phyloP scores from a whole-genome alignment of 139 green algal genomes.

The Parachlorella kessleri region DNA sequence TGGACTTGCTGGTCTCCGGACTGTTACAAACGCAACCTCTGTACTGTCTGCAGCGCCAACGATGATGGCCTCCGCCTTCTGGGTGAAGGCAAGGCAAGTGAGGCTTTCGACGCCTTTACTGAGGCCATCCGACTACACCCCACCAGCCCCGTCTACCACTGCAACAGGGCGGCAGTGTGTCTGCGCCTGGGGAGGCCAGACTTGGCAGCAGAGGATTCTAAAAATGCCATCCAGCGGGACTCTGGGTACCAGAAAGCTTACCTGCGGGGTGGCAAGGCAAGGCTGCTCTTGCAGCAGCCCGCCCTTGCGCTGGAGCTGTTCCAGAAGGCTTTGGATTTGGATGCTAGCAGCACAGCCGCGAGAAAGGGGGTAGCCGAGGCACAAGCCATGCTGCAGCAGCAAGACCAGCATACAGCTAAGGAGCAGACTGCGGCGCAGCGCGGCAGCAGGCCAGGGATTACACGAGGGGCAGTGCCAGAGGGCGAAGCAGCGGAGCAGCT shows the following conservation, averaged over 20 bases:
- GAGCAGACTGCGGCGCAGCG: conserved; percentile 5
- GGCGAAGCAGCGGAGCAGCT: conserved; percentile 37
- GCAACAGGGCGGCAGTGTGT: conserved; percentile 56
- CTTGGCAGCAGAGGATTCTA: conserved; percentile 45
- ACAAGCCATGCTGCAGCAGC: not conserved
- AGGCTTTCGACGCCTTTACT: conserved; percentile 58
- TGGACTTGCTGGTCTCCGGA: not conserved
- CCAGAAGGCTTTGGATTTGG: conserved; percentile 13
- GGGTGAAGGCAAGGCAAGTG: conserved; percentile 18
- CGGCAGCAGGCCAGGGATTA: conserved; percentile 30
- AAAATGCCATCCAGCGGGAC: conserved; percentile 34
- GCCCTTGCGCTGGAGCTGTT: conserved; percentile 11
- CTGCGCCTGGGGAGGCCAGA: conserved; percentile 41
- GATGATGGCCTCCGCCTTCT: conserved; percentile 34
- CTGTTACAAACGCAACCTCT: not conserved
- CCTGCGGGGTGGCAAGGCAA: conserved; percentile 29
- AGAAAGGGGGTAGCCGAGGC: too few species aligned
- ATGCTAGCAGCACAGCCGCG: not conserved
- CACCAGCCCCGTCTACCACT: conserved; percentile 47
- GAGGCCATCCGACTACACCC: conserved; percentile 60
- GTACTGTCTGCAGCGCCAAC: conserved; percentile 28
- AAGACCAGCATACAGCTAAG: not conserved
- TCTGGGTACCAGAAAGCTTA: conserved; percentile 16
- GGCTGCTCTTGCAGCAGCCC: conserved; percentile 23
- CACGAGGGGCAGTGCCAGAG: conserved; percentile 3